Conservation (phyloP, 805 yeast genomes). For the Alloascoidea hylecoeti region DNA sequence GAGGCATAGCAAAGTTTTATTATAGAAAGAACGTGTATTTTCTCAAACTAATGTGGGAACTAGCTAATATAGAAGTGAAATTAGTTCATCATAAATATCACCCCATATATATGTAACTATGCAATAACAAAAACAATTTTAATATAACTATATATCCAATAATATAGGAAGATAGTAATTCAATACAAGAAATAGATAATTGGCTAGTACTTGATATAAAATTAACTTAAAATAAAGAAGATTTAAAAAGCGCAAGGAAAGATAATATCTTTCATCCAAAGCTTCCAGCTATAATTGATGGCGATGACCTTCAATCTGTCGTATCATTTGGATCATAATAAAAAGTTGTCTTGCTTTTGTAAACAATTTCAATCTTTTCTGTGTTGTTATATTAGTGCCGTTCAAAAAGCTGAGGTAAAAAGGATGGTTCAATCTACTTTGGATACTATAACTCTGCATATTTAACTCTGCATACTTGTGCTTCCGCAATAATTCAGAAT, state of each 20-base stretch:
- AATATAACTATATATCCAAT: no score
- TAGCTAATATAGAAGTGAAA: no score
- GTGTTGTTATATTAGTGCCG: conserved; percentile 76
- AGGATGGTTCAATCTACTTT: conserved; percentile 46
- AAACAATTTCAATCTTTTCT: conserved; percentile 68
- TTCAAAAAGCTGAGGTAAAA: conserved; percentile 71
- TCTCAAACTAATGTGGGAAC: no score
- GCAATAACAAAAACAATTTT: no score
- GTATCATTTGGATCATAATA: conserved; percentile 14
- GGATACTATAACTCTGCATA: conserved; percentile 64
- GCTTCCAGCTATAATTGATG: conserved; percentile 57
- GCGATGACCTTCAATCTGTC: conserved; percentile 34
- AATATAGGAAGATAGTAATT: conserved; percentile 17
- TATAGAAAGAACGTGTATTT: no score
- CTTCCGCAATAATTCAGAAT: conserved; percentile 79
- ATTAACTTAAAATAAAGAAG: conserved; percentile 25
- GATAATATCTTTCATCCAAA: conserved; percentile 55
- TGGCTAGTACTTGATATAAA: conserved; percentile 31
- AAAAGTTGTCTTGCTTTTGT: conserved; percentile 54
- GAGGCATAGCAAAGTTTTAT: no score
- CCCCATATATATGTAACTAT: no score
- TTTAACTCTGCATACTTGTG: conserved; percentile 84
- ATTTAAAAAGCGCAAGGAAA: conserved; percentile 31
- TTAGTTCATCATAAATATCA: no score
- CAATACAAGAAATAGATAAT: conserved; percentile 14